Conservation (phyloP, 495 filamentous ascomycete species). For the Penicillium manginii region DNA sequence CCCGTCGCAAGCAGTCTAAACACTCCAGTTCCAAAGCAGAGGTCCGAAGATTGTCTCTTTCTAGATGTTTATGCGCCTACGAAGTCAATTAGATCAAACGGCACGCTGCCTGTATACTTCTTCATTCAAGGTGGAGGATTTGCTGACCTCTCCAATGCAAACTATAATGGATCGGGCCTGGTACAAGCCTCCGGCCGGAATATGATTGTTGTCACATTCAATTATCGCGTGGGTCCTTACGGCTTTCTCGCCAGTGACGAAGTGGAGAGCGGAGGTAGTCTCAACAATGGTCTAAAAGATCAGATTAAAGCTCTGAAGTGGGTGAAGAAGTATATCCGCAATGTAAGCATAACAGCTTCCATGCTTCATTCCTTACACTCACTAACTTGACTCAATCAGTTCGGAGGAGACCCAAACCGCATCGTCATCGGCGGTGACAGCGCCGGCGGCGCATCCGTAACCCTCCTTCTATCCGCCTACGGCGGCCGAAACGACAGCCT, state of each 20-base stretch:
- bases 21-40: constrained; percentile 30
- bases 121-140: constrained; percentile 83
- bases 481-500: constrained; percentile 56
- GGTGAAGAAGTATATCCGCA: constrained; percentile 66
- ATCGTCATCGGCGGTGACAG: constrained; percentile 74
- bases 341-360: constrained; percentile 33
- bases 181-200: constrained; percentile 59
- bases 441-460: constrained; percentile 69
- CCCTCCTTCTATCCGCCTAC: constrained; percentile 69
- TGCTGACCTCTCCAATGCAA: constrained; percentile 61
- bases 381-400: constrained; percentile 40
- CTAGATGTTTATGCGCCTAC: constrained; percentile 73
- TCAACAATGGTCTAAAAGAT: constrained; percentile 76
- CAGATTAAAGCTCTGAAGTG: constrained; percentile 69
- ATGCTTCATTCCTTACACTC: no score
- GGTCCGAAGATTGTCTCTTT: constrained; percentile 76
- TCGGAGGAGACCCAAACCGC: constrained; percentile 73
- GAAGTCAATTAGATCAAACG: constrained; percentile 41
- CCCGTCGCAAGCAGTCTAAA: constrained; percentile 39
- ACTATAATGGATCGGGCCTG: constrained; percentile 66
- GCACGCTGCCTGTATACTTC: constrained; percentile 67
- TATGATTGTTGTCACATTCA: constrained; percentile 75
- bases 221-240: constrained; percentile 76
- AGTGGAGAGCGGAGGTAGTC: constrained; percentile 53
- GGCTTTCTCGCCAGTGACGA: constrained; percentile 71